Conservation (phyloP, 129 eudicot species). For the Gnaphalium uliginosum region DNA sequence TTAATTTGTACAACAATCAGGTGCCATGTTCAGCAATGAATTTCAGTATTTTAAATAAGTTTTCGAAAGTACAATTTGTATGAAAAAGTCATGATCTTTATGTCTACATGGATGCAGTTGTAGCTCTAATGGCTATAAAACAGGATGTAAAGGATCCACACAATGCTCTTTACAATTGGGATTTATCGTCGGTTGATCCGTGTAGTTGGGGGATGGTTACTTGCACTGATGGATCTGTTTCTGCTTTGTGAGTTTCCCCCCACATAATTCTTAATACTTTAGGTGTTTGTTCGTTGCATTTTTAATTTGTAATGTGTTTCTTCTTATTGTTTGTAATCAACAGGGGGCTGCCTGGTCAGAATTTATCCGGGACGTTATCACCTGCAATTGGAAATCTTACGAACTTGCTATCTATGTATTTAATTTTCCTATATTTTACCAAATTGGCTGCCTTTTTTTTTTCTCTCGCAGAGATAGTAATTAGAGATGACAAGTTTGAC, state of each 20-base stretch:
- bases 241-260: constrained; percentile 63
- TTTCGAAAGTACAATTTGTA: too few species aligned
- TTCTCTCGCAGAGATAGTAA: background rate
- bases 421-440: constrained; percentile 15
- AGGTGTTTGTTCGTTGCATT: background rate
- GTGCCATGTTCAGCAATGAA: constrained; percentile 7
- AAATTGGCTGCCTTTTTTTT: background rate
- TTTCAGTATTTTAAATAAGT: background rate
- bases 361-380: constrained; percentile 76
- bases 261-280: background rate
- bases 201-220: constrained; percentile 99
- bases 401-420: constrained; percentile 83
- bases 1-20: background rate
- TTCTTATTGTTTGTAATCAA: background rate
- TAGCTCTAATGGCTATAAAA: constrained; percentile 88
- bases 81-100: background rate
- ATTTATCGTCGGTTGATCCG: constrained; percentile 86
- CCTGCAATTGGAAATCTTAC: constrained; percentile 84
- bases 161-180: constrained; percentile 89
- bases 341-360: constrained; percentile 87
- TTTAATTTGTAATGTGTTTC: background rate
- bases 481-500: background rate
- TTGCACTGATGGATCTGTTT: constrained; percentile 81
- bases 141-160: constrained; percentile 68
- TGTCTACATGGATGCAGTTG: constrained; percentile 56